Conservation (phyloP, 192 early-diverging fungal genomes). For the Entomortierella parvispora region DNA sequence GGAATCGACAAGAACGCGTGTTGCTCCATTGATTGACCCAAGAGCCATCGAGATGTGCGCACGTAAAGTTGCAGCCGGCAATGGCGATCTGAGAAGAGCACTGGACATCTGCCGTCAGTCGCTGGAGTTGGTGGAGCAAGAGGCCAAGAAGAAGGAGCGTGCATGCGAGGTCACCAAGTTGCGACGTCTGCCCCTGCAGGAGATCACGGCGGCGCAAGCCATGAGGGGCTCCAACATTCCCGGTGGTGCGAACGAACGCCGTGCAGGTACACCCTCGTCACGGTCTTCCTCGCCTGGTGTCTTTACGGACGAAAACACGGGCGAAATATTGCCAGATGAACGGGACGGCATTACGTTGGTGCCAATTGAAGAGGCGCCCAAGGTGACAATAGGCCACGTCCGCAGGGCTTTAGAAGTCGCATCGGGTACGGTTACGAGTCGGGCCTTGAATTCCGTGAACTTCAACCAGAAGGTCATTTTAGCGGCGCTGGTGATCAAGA, state of each 20-base stretch:
- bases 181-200: neutral
- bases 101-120: constrained; percentile 88
- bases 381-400: constrained; percentile 85
- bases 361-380: constrained; percentile 58
- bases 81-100: constrained; percentile 84
- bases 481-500: constrained; percentile 60
- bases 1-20: neutral
- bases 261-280: too few relatives aligned
- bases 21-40: constrained; percentile 76
- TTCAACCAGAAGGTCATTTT: constrained; percentile 88
- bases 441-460: constrained; percentile 76
- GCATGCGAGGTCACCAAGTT: constrained; percentile 50
- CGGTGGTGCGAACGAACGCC: too few relatives aligned
- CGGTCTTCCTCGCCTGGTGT: neutral
- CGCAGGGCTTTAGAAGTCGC: constrained; percentile 72
- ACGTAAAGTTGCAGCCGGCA: constrained; percentile 86
- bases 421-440: constrained; percentile 65
- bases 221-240: neutral
- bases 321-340: neutral
- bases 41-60: constrained; percentile 92
- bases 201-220: neutral
- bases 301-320: constrained; percentile 5
- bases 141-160: constrained; percentile 60
- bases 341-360: constrained; percentile 7
- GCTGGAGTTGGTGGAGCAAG: constrained; percentile 83